Evolutionary conservation across 169 alveolate species (phyloP).

Genomic region (Cryptosporidium sp.): DNA sequence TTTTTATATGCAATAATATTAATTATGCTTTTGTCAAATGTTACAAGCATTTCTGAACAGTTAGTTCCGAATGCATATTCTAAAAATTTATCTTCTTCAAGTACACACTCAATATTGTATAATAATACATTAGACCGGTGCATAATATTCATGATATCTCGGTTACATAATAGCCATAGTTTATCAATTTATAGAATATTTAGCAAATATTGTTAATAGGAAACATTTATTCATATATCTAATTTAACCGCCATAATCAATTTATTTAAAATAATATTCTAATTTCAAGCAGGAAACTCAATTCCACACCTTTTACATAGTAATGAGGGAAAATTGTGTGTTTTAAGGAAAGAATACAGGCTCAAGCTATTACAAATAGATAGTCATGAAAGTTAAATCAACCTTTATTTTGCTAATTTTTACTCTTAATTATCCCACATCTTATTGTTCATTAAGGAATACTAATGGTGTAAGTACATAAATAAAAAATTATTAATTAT

Average conservation of each 20-base stretch:
- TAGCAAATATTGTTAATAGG: not conserved
- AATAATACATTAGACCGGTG: not conserved
- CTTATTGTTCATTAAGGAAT: constrained; percentile 2
- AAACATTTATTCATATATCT: no score
- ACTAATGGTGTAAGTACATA: not conserved
- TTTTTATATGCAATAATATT: constrained; percentile 28
- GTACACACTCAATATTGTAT: not conserved
- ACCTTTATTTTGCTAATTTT: not conserved
- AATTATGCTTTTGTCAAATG: constrained; percentile 4
- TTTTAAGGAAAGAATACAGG: no score
- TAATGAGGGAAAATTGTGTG: not conserved
- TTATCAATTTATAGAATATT: no score
- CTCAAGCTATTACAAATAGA: not conserved
- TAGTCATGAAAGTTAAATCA: not conserved
- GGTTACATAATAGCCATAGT: not conserved
- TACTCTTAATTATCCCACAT: not conserved
- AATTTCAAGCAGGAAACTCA: no score
- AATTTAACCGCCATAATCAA: not conserved
- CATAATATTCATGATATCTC: not conserved
- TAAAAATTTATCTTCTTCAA: constrained; percentile 16
- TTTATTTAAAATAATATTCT: no score
- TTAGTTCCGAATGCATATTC: constrained; percentile 43
- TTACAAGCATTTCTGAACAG: not conserved
- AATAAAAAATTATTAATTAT: not conserved
- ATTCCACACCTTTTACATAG: not conserved